Percentiles rank a stretch among this genome's conserved stretches.
Evolutionary conservation across 306 rosid species (phyloP).

Genomic region (Acacia melanoxylon): DNA sequence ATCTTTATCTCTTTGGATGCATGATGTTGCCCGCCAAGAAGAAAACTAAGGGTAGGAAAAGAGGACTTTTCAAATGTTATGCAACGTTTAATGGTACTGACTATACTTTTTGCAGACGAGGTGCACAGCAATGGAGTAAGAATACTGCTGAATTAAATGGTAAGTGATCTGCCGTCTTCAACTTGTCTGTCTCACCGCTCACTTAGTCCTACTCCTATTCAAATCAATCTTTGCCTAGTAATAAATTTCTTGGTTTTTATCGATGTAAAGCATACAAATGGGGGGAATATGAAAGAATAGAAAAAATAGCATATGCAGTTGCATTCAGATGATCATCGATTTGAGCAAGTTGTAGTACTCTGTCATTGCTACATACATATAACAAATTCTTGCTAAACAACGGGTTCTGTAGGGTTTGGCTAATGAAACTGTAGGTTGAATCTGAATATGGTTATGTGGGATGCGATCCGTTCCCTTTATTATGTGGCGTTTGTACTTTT

Average conservation of each 20-base stretch:
- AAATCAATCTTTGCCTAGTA: slow-evolving; percentile 9
- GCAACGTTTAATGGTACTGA: background rate
- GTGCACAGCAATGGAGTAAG: slow-evolving; percentile 25
- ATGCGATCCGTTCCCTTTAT: slow-evolving; percentile 8
- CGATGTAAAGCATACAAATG: background rate
- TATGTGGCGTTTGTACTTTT: background rate
- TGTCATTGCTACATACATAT: background rate
- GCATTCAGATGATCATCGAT: slow-evolving; percentile 12
- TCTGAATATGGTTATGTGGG: background rate
- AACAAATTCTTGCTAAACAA: background rate
- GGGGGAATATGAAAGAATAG: background rate
- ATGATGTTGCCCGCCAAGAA: background rate
- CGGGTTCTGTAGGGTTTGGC: background rate
- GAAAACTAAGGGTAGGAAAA: background rate
- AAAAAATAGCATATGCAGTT: background rate
- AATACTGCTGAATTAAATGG: slow-evolving; percentile 40
- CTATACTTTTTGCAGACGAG: slow-evolving; percentile 50
- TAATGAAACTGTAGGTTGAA: background rate
- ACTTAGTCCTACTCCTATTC: background rate
- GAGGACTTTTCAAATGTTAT: background rate
- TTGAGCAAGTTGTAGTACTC: background rate
- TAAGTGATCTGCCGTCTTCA: slow-evolving; percentile 22
- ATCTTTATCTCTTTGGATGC: background rate
- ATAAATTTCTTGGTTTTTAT: slow-evolving; percentile 3
- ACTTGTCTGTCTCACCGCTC: background rate